A percentile compares a stretch with the other conserved stretches of the same genome.
These are phyloP conservation scores for Bauhinia variegata DNA, from an alignment of 306 rosid genomes.

Conservation along the genomic window DNA sequence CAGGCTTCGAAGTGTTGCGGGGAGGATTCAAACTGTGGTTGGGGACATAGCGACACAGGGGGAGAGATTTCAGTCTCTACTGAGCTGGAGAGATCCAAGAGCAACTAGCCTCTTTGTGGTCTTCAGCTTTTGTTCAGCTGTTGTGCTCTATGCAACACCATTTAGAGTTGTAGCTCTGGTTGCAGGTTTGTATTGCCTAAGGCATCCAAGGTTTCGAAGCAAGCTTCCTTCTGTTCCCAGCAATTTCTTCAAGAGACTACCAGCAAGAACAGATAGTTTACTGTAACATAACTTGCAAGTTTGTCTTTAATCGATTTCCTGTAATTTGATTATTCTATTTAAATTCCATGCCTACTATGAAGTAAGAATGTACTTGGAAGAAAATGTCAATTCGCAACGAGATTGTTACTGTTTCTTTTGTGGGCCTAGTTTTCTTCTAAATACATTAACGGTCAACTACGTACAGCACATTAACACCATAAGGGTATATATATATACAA, in stretches of 20 bases:
- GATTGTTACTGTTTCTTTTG: too few species aligned
- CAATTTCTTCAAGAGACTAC: conserved; percentile 88
- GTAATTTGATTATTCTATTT: not conserved
- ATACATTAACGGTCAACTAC: too few species aligned
- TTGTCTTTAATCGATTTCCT: not conserved
- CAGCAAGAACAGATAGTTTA: conserved; percentile 79
- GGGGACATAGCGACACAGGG: conserved; percentile 98
- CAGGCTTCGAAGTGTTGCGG: conserved; percentile 85
- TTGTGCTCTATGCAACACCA: conserved; percentile 72
- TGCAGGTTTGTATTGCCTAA: conserved; percentile 64
- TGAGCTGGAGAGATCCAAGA: conserved; percentile 94
- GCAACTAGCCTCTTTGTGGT: conserved; percentile 77
- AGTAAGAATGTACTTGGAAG: not conserved
- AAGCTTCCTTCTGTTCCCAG: conserved; percentile 80
- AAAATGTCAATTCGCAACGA: too few species aligned
- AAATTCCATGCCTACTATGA: conserved; percentile 3
- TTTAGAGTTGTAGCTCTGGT: conserved; percentile 75
- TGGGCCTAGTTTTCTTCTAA: too few species aligned
- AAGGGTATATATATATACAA: too few species aligned
- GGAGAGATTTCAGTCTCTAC: conserved; percentile 79
- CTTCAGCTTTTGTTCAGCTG: conserved; percentile 73
- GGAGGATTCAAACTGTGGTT: conserved; percentile 88
- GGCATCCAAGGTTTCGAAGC: conserved; percentile 88
- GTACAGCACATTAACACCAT: too few species aligned
- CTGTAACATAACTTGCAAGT: conserved; percentile 38